Base-by-base conservation (phyloP, 768 basidiomycete genomes). In the Leccinum imitatum region DNA sequence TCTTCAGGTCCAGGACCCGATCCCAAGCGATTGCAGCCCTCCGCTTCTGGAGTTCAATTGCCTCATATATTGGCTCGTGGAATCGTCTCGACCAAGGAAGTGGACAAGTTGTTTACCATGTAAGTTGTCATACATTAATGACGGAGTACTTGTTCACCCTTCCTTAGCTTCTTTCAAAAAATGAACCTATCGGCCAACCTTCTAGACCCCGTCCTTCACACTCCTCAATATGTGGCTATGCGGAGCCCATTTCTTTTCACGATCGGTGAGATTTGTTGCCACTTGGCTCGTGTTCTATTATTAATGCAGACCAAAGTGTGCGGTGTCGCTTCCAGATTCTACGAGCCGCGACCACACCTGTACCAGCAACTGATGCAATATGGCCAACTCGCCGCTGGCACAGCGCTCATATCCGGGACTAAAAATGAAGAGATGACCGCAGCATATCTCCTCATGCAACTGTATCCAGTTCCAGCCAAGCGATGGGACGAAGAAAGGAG, bases 191-290 rank as follows among this genome's bases (percentile, higher is more conserved):
- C 90, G 0, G 75, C 91, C 19, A 93, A 87, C 3, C 71, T 96
- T 25, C 77, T 96, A 21, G 94, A 95, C 65, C 87, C 89, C 10
- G 81, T 83, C 33, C 80, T 96, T 21, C 95, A 98, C 69, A 94
- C 92, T 0, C 88, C 93, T 6, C 87, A 89, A 56, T 82, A 80
- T 63, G 90, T 91, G 2, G 89, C 86, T 63, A 86, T 86, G 73
- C 84, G 95, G 21, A 92, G 89, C 66, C 92, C 94, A 3, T 96
- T 96, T 78, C 73, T 98, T 39, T 94, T 96, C 74, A 95, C 95
- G 33, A 91, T 93, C 59, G 84, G 91, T 93, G 66, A 83, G 86
- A 63, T 50, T 15, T n/a, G 19, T 44, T 50, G 15, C 31, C 25
- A 25, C 50, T 57, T n/a, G 13, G n/a, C 4, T 21, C 25, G 11